Evolutionary conservation across 306 rosid species (phyloP).

Genomic region (Comarum palustre): DNA sequence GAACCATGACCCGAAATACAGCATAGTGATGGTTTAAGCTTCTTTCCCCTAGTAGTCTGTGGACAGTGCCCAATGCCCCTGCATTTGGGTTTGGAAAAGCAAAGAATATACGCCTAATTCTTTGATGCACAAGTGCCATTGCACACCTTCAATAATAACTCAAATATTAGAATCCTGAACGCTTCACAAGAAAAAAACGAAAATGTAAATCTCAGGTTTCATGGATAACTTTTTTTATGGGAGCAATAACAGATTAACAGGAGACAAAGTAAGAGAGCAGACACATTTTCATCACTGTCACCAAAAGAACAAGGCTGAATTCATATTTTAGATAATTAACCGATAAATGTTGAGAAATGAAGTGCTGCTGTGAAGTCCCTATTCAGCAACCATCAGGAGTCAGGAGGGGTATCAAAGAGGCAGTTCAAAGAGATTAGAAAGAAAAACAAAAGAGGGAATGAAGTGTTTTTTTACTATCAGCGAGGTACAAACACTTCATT

Average conservation of each 20-base stretch:
- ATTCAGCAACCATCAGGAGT: not conserved
- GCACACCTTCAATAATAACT: slow-evolving; percentile 64
- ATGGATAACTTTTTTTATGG: not conserved
- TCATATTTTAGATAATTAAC: not conserved
- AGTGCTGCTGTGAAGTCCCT: not conserved
- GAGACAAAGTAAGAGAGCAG: not conserved
- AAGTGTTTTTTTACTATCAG: not conserved
- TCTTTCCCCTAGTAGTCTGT: slow-evolving; percentile 79
- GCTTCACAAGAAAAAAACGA: not conserved
- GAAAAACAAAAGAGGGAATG: not conserved
- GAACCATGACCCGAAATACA: slow-evolving; percentile 70
- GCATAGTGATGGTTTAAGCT: slow-evolving; percentile 93
- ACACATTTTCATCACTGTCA: not conserved
- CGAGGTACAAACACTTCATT: not conserved
- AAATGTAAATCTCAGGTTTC: not conserved
- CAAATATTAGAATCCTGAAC: slow-evolving; percentile 15
- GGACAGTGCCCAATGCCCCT: slow-evolving; percentile 81
- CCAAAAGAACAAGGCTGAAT: not conserved
- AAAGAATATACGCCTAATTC: slow-evolving; percentile 81
- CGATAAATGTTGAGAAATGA: not conserved
- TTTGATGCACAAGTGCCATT: slow-evolving; percentile 92
- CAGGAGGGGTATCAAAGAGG: not conserved
- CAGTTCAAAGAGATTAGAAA: not conserved
- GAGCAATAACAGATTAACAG: not conserved
- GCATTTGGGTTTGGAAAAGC: slow-evolving; percentile 70